These are phyloP conservation scores for Blastobotrys parvus DNA, from an alignment of 805 yeast species.

Conservation along the genomic window DNA sequence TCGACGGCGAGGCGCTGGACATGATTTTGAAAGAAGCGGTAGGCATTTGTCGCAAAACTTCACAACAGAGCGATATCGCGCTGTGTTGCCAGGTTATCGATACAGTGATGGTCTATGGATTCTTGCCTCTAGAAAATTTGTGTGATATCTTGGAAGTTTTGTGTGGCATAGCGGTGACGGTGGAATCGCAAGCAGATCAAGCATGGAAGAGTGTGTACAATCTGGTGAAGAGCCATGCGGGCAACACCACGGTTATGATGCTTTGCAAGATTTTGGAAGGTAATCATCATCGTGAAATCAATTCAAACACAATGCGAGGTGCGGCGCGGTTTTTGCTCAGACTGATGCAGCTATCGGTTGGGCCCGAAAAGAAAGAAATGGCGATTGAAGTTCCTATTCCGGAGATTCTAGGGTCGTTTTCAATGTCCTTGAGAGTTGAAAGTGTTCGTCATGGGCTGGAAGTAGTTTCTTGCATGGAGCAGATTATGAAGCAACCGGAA, in stretches of 20 bases:
- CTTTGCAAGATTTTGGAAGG: constrained; percentile 28
- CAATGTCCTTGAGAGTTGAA: constrained; percentile 29
- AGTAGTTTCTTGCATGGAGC: constrained; percentile 33
- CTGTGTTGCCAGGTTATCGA: constrained; percentile 36
- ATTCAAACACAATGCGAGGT: constrained; percentile 29
- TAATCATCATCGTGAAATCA: constrained; percentile 19
- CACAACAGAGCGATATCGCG: constrained; percentile 31
- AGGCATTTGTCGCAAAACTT: constrained; percentile 34
- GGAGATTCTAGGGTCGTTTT: constrained; percentile 29
- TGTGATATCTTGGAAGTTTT: constrained; percentile 35
- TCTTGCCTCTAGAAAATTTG: constrained; percentile 36
- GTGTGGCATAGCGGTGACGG: constrained; percentile 36
- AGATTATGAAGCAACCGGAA: constrained; percentile 31
- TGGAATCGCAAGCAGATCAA: constrained; percentile 29
- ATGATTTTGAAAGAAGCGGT: constrained; percentile 30
- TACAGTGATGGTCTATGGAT: constrained; percentile 38
- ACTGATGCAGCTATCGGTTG: constrained; percentile 13
- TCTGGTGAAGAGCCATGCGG: constrained; percentile 33
- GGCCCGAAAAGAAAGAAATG: constrained; percentile 9
- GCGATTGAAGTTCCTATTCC: constrained; percentile 25
- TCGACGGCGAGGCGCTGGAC: constrained; percentile 35
- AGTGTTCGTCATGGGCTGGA: constrained; percentile 35
- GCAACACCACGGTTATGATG: constrained; percentile 27
- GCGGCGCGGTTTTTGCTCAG: constrained; percentile 27
- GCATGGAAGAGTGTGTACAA: constrained; percentile 35